phyloP scores from a whole-genome alignment of 169 alveolate genomes.

The Theileria parva region DNA sequence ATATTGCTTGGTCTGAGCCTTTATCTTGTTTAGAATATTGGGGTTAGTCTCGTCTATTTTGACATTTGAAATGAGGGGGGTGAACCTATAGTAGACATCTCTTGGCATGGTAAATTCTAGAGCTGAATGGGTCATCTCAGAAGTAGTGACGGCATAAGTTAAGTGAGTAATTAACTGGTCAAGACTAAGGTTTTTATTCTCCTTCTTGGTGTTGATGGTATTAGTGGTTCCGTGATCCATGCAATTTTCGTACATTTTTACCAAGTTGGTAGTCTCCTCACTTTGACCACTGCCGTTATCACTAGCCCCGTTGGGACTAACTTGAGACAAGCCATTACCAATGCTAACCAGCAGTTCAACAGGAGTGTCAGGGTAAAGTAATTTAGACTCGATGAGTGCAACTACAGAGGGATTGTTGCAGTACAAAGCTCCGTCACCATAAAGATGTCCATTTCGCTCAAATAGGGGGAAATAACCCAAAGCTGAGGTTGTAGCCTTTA shows the following conservation, averaged over 20 bases:
- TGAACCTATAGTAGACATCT: conserved; percentile 37
- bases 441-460: conserved; percentile 69
- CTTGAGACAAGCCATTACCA: conserved; percentile 76
- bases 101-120: conserved; percentile 32
- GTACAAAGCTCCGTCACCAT: conserved; percentile 84
- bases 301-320: background rate
- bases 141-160: conserved; percentile 44
- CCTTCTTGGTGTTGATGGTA: conserved; percentile 4
- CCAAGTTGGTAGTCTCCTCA: background rate
- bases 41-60: conserved; percentile 49
- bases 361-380: conserved; percentile 75
- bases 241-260: background rate
- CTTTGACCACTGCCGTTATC: background rate
- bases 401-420: conserved; percentile 83
- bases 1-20: conserved; percentile 31
- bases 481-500: conserved; percentile 87
- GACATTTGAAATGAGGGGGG: conserved; percentile 50
- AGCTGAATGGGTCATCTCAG: conserved; percentile 58
- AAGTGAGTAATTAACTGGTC: conserved; percentile 51
- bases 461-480: conserved; percentile 81
- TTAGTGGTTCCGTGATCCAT: conserved; percentile 9
- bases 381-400: conserved; percentile 80
- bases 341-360: conserved; percentile 78
- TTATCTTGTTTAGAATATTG: conserved; percentile 44
- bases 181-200: conserved; percentile 22